Base-by-base conservation (phyloP, 106 monocot species). In the Dioscorea dumetorum region DNA sequence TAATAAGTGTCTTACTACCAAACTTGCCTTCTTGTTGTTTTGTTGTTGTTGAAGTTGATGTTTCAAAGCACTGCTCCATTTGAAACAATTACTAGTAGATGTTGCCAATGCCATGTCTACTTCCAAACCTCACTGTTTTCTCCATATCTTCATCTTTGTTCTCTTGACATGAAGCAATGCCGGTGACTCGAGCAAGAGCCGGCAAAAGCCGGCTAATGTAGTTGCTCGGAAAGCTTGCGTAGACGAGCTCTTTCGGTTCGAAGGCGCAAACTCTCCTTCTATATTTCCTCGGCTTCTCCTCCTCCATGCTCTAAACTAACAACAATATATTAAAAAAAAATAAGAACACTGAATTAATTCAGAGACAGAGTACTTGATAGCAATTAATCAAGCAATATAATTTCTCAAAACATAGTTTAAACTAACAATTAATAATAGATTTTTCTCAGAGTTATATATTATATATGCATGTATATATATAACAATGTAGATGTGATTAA, bases 61-160 rank as follows among this genome's bases (percentile, higher is more conserved):
- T 67, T 84, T 83, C 12, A 84, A 50, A 20, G 81, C 73, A 10
- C 35, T 52, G 60, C 73, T 67, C 86, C 86, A 86, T 41, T 64
- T 60, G 66, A 76, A 82, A n/a, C 72, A 68, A 16, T n/a, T n/a
- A n/a, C 49, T 21, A 9, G 70, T 18, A 2, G 87, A 78, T 48
- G 53, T 12, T 7, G 65, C 80, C 49, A 87, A 48, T 12, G 87
- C 87, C 81, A 88, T 84, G 74, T 88, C 81, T 23, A 84, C 73
- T 51, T 81, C n/a, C 78, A 19, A 81, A 75, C 22, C 81, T 72
- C 49, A 88, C 75, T 7, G 28, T 68, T 56, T 69, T 69, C 41
- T 62, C 57, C 2, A 67, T 68, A 22, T 74, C 69, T 4, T 51
- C 7, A 4, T 41, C 62, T 16, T 66, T 48, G 5, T 34, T 50